Evolutionary conservation across 345 rosid genomes (phyloP), one percentile per base, ranked within the genome.

Genomic region (Rhodamnia rubescens): DNA sequence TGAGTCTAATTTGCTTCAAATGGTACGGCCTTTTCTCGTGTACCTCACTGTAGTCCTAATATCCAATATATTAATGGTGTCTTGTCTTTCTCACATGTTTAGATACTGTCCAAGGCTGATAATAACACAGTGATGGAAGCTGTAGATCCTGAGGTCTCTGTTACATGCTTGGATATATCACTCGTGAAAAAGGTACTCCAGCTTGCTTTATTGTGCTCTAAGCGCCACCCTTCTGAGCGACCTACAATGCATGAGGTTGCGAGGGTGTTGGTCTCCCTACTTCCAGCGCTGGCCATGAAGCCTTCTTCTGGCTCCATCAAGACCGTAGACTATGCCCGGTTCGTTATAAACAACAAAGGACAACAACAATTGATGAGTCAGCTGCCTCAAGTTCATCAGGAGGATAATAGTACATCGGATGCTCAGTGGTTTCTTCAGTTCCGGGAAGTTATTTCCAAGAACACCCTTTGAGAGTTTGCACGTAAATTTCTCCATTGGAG

Each of bases 181-280:
- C 93, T 91, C 53, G 92, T 96, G 44, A 91, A 85, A 85, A 97
- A 97, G 91, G 91, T 92, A 20, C 92, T 96, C 88, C 96, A 94
- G 82, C 94, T 97, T 21, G 98, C 98, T 24, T 90, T 97, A 55
- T 82, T 96, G 53, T 97, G 99, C 90, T 90, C 99, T 1, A 95
- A 95, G 90, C 91, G 88, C 20, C 84, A 91, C 82, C 97, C 98
- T 15, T 91, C 92, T 0, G 98, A 95, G 87, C 90, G 99, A 58
- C 99, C 99, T 5, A 92, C 96, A 27, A 97, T 97, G 99, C 96
- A 93, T 24, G 98, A 96, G 78, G 99, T 97, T 18, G 92, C 94
- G 0, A 90, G 95, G 84, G 96, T 94, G 80, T 83, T 97, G 85
- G 88, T 92, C 51, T 92, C 98, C 15, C 91, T 96, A 32, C 87